phyloP scores from a whole-genome alignment of 1,139 yeast species.

The Zygoascus hellenicus region DNA sequence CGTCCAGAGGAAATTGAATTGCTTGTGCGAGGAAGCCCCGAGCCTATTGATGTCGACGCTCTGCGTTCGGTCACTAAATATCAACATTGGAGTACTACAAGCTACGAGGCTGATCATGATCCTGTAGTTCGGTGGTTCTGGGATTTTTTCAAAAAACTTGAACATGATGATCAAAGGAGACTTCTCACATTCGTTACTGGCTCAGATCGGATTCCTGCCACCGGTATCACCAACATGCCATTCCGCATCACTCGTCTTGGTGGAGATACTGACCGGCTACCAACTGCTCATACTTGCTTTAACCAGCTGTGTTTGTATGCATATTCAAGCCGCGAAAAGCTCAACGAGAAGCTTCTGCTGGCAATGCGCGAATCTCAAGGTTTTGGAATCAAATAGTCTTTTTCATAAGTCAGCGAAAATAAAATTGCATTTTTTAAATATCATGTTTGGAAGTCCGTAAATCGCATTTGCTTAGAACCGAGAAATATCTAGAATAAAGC shows the following conservation, averaged over 20 bases:
- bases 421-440: too few relatives aligned
- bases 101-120: constrained; percentile 35
- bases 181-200: constrained; percentile 80
- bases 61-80: constrained; percentile 70
- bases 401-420: too few relatives aligned
- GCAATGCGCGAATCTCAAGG: constrained; percentile 83
- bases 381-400: constrained; percentile 61
- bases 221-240: constrained; percentile 65
- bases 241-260: constrained; percentile 60
- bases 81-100: constrained; percentile 48
- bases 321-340: constrained; percentile 48
- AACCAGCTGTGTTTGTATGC: constrained; percentile 77
- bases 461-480: too few relatives aligned
- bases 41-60: constrained; percentile 59
- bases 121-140: constrained; percentile 72
- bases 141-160: constrained; percentile 54
- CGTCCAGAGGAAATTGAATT: constrained; percentile 76
- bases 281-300: constrained; percentile 90
- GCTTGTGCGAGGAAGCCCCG: constrained; percentile 71
- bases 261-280: constrained; percentile 51
- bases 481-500: not conserved
- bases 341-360: constrained; percentile 49
- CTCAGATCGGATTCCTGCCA: constrained; percentile 86
- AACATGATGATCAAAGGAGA: constrained; percentile 48
- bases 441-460: too few relatives aligned